Evolutionary conservation across 139 green algal species (phyloP), one percentile per base, ranked within the genome.

Genomic region (Chlorella sp.): DNA sequence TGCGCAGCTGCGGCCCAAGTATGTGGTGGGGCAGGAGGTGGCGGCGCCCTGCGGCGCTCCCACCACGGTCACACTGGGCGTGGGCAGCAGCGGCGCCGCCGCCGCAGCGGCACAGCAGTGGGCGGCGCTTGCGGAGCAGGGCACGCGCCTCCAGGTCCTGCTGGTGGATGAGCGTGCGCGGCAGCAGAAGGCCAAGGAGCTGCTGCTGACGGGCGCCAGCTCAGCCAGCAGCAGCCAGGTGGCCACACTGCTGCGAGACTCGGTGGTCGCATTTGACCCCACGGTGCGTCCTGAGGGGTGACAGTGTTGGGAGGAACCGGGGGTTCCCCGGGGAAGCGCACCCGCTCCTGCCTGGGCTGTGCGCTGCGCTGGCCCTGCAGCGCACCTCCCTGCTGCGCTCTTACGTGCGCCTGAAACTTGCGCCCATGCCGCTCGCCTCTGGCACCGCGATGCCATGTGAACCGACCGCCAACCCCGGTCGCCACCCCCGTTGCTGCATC

Each of bases 161-260:
- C n/a, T 71, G n/a, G 64, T 71, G 64, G 64, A 71, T 15, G 64
- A 71, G n/a, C 64, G 64, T n/a, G n/a, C n/a, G 64, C 64, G 64
- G 64, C 64, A 71, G 64, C 64, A 71, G 64, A n/a, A n/a, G n/a
- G n/a, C 64, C 4, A 71, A 71, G n/a, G 64, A 38, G n/a, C n/a
- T 71, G 64, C 64, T 71, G 28, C 28, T 71, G 64, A 21, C 64
- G 64, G 64, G 64, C 64, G 64, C 64, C 64, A 71, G 64, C 64
- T 23, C 28, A 36, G 64, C 64, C 4, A 39, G 28, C 64, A 71
- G 32, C 64, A 1, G 1, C 16, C 64, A 71, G 64, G 64, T 71
- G 28, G 64, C 4, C 2, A 38, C 11, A 21, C 64, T 71, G 7
- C n/a, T 71, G 64, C 64, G 64, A 11, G 28, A 71, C 26, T 39